Base-by-base conservation (phyloP, 805 yeast genomes). In the Cyberlindnera mississippiensis region DNA sequence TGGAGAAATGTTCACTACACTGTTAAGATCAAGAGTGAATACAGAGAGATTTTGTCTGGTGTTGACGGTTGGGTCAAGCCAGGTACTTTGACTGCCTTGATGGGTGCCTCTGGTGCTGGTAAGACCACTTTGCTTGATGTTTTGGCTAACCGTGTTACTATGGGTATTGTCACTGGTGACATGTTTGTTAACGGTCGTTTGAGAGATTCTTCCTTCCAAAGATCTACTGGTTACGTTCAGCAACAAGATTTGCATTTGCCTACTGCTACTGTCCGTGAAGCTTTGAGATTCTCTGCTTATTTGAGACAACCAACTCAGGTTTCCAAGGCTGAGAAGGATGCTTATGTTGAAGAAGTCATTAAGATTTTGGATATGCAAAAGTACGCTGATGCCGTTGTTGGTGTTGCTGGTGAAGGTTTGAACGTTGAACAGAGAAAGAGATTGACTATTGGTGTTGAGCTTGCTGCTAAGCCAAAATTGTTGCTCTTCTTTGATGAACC, bases 61-160 rank as follows among this genome's bases (percentile, higher is more conserved):
- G 85, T 85, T 42, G 86, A 82, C 57, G 93, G 91, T 37, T 84
- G 86, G 85, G 89, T 84, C 33, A 81, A 82, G 57, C 90, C 90
- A 9, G 90, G 90, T 50, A 82, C 88, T 35, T 66, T 85, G 57
- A 85, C 91, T 39, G 93, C 93, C 4, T 63, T 80, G 38, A 78
- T 79, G 84, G 86, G 88, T 52, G 80, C 82, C 14, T 79, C 88
- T 31, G 89, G 89, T 66, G 89, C 90, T 45, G 90, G 90, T 71
- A 82, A 82, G 58, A 83, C 90, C 15, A 82, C 89, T 6, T 66
- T 82, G 45, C 67, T 82, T 52, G 84, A 82, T 66, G 80, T 81
- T 55, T 69, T 83, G 53, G 82, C 87, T 29, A 81, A 79, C 54
- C 75, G 89, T 61, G 76, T 80, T 38, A 78, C 84, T 14, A 68